Percentiles rank a stretch among this genome's conserved stretches.
phyloP scores from a whole-genome alignment of 23 red algal species.

The Pyropia haitanensis region DNA sequence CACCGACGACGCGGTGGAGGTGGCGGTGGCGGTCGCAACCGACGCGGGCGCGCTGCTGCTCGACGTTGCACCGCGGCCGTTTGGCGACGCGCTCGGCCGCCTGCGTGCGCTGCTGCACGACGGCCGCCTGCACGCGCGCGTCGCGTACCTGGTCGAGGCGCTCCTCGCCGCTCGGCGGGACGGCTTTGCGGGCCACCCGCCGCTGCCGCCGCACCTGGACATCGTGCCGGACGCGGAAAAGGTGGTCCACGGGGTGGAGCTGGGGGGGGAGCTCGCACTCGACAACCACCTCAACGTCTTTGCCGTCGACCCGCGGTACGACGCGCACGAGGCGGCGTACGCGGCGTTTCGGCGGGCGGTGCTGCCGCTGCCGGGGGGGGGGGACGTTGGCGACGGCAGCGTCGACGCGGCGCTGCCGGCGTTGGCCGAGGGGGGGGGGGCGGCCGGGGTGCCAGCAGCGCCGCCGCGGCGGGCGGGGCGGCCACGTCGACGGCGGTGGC shows the following conservation, averaged over 20 bases:
- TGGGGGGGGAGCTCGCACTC: constrained; percentile 46
- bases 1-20: constrained; percentile 70
- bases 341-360: constrained; percentile 22
- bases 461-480: background rate
- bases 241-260: constrained; percentile 47
- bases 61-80: constrained; percentile 20
- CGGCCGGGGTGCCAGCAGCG: background rate
- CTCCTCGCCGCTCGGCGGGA: constrained; percentile 45
- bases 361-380: background rate
- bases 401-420: background rate
- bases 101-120: constrained; percentile 63
- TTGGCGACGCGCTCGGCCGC: constrained; percentile 36
- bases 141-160: constrained; percentile 53
- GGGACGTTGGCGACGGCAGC: background rate
- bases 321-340: constrained; percentile 62
- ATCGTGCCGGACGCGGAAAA: constrained; percentile 69
- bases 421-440: too few relatives aligned
- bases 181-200: constrained; percentile 29
- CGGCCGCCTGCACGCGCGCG: constrained; percentile 30
- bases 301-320: constrained; percentile 55
- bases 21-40: constrained; percentile 39
- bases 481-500: background rate
- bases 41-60: constrained; percentile 50
- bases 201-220: constrained; percentile 39
- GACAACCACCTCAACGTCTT: constrained; percentile 64